These are phyloP conservation scores for Helminthosporium solani DNA, from an alignment of 2,329 filamentous ascomycete species.

Conservation along the genomic window DNA sequence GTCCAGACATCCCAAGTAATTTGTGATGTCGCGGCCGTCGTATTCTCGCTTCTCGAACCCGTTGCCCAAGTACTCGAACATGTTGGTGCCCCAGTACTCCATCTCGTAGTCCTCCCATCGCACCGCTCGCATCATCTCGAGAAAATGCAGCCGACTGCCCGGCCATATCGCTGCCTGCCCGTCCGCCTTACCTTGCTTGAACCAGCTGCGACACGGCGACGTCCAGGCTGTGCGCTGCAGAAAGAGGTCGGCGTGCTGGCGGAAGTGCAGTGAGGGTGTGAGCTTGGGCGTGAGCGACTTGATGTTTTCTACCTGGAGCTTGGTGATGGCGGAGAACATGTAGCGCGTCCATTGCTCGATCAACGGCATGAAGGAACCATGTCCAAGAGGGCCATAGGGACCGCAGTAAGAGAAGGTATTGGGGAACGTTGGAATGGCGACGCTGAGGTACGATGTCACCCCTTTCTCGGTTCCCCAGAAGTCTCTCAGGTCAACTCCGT, in stretches of 20 bases:
- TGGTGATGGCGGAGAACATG: slow-evolving; percentile 23
- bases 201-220: slow-evolving; percentile 24
- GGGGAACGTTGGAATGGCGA: slow-evolving; percentile 46
- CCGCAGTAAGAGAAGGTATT: slow-evolving; percentile 50
- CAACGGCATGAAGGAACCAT: slow-evolving; percentile 27
- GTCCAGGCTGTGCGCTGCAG: slow-evolving; percentile 28
- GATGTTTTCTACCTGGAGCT: slow-evolving; percentile 26
- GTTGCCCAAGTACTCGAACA: slow-evolving; percentile 28
- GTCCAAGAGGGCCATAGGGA: slow-evolving; percentile 22
- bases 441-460: slow-evolving; percentile 45
- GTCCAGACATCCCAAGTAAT: slow-evolving; percentile 47
- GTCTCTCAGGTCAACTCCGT: slow-evolving; percentile 34
- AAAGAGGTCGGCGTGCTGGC: slow-evolving; percentile 25
- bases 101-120: slow-evolving; percentile 28
- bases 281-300: slow-evolving; percentile 22
- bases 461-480: slow-evolving; percentile 39
- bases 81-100: slow-evolving; percentile 19
- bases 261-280: slow-evolving; percentile 11
- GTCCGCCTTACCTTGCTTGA: slow-evolving; percentile 24
- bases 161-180: slow-evolving; percentile 27
- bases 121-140: slow-evolving; percentile 20
- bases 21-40: slow-evolving; percentile 51
- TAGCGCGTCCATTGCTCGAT: slow-evolving; percentile 28
- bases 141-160: slow-evolving; percentile 23
- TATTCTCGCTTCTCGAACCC: slow-evolving; percentile 48